Conservation (phyloP, 148 eudicot species). For the Cornus florida region DNA sequence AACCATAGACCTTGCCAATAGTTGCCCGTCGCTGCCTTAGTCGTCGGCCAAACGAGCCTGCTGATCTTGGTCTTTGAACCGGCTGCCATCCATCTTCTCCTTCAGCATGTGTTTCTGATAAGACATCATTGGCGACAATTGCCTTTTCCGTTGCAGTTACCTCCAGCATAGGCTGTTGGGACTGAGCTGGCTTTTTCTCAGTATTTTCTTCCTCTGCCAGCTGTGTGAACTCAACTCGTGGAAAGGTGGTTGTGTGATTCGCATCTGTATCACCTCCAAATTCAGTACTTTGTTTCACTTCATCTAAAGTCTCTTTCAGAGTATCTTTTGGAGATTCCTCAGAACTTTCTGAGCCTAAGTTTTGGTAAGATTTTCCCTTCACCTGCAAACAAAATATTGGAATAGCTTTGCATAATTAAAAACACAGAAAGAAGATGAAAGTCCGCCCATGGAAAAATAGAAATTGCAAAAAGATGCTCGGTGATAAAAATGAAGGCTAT, state of each 20-base stretch:
- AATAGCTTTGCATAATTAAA: constrained; percentile 2
- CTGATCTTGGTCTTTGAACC: constrained; percentile 88
- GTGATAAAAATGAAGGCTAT: no score
- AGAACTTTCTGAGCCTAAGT: constrained; percentile 33
- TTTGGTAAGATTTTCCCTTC: constrained; percentile 62
- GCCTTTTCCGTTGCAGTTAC: constrained; percentile 30
- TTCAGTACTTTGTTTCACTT: constrained; percentile 41
- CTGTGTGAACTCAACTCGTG: constrained; percentile 15
- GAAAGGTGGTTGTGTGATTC: constrained; percentile 21
- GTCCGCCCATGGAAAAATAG: background rate
- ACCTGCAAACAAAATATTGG: constrained; percentile 35
- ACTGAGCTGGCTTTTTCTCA: constrained; percentile 33
- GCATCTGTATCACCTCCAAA: constrained; percentile 25
- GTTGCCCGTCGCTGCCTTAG: constrained; percentile 67
- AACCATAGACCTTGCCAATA: constrained; percentile 55
- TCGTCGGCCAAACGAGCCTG: constrained; percentile 73
- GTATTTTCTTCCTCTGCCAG: constrained; percentile 22
- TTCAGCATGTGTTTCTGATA: constrained; percentile 59
- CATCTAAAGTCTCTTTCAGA: constrained; percentile 30
- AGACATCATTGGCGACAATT: constrained; percentile 30
- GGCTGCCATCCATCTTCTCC: constrained; percentile 97
- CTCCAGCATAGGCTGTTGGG: constrained; percentile 37
- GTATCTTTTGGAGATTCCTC: constrained; percentile 54
- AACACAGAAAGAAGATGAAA: background rate
- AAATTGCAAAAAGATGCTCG: no score